phyloP scores from a whole-genome alignment of 1,139 yeast species.

The Suhomyces bokatorum region DNA sequence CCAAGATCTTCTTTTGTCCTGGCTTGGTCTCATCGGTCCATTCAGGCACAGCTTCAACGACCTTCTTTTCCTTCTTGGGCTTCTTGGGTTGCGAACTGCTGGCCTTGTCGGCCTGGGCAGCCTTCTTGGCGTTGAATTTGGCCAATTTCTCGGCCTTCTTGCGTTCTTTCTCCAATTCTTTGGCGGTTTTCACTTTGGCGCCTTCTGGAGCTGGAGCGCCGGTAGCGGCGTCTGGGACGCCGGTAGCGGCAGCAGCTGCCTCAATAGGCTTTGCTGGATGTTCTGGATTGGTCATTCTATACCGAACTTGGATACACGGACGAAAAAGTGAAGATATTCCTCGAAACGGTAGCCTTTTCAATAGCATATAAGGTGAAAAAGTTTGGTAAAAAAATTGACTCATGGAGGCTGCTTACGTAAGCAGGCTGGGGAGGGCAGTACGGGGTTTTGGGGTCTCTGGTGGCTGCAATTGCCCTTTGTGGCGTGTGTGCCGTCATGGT shows the following conservation, averaged over 20 bases:
- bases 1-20: conserved; percentile 88
- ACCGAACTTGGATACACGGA: conserved; percentile 11
- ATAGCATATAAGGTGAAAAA: conserved; percentile 21
- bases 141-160: conserved; percentile 97
- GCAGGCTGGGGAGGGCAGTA: neutral
- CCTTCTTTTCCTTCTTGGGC: conserved; percentile 71
- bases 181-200: conserved; percentile 55
- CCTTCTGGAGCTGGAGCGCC: conserved; percentile 13
- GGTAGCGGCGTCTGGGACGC: conserved; percentile 14
- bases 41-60: conserved; percentile 73
- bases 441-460: neutral
- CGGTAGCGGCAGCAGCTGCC: conserved; percentile 12
- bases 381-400: conserved; percentile 6
- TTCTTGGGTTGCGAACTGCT: conserved; percentile 45
- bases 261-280: conserved; percentile 5
- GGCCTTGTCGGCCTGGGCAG: conserved; percentile 38
- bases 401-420: conserved; percentile 5
- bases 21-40: conserved; percentile 78
- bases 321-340: conserved; percentile 9
- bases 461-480: too few species aligned
- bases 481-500: too few species aligned
- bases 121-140: conserved; percentile 90
- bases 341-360: conserved; percentile 22
- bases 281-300: conserved; percentile 12
- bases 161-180: conserved; percentile 86